Conservation (phyloP, 805 yeast species). For the Saccharomyces jurei region DNA sequence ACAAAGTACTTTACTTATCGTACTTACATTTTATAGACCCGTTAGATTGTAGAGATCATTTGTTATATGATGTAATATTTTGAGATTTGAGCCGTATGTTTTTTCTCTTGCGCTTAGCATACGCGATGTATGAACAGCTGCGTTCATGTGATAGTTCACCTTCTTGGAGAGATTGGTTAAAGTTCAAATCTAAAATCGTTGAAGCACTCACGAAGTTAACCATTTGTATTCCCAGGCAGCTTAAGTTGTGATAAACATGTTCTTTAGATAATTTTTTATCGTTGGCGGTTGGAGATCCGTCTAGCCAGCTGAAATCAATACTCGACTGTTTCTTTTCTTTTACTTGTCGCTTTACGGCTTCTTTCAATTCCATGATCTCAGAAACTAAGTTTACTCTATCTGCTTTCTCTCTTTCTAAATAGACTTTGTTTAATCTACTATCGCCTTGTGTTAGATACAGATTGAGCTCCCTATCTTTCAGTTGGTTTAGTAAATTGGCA, state of each 20-base stretch:
- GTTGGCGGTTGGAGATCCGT: neutral
- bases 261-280: neutral
- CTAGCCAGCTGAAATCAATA: slow-evolving; percentile 3
- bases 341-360: slow-evolving; percentile 19
- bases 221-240: neutral
- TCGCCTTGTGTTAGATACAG: slow-evolving; percentile 18
- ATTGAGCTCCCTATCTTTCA: slow-evolving; percentile 20
- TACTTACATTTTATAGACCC: neutral
- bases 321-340: neutral
- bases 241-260: neutral
- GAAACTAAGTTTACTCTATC: slow-evolving; percentile 35
- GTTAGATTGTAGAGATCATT: neutral
- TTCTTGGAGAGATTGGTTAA: neutral
- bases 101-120: neutral
- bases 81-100: neutral
- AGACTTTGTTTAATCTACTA: slow-evolving; percentile 29
- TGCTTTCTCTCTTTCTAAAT: slow-evolving; percentile 30
- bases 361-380: slow-evolving; percentile 38
- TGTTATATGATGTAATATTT: neutral
- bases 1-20: neutral
- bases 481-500: neutral
- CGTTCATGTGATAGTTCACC: neutral
- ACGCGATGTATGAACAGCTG: neutral
- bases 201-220: neutral
- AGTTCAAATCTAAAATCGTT: neutral